Base-by-base conservation (phyloP, 306 rosid species). In the Alnus rubra region DNA sequence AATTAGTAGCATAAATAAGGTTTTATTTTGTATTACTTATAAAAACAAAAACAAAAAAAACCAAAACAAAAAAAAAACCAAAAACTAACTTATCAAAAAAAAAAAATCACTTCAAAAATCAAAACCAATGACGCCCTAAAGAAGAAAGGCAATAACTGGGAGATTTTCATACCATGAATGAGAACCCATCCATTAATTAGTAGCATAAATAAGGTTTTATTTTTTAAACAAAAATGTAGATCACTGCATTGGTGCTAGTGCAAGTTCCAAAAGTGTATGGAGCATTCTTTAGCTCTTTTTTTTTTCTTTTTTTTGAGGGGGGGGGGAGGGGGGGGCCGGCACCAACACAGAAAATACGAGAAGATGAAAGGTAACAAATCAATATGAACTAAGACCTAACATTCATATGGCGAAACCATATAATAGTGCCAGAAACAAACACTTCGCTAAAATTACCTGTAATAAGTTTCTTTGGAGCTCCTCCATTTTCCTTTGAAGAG, bases 381-480 rank as follows among this genome's bases (percentile, higher is more conserved):
- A 69, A 47, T 18, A 69, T 33, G 74, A n/a, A 69, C 12, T 0
- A 47, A 47, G 33, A 69, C 74, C 31, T 8, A 45, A 69, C 13
- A 69, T 5, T 69, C 15, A 1, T 9, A 45, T 45, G 42, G 15
- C 4, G 7, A 18, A 42, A n/a, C 53, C 33, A 18, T 11, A 18
- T 68, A 68, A 39, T 18, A 42, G 85, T 39, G 77, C 73, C 50
- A 77, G 84, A 83, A 82, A 62, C 75, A 76, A 79, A 54, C 69
- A 81, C 33, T 54, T 33, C n/a, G 55, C 45, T 23, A 64, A 84
- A 78, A 79, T 67, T 76, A 95, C 99, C 97, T 96, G 99, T n/a
- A 83, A 80, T 79, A 96, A 86, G 87, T 87, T 96, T 85, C 91
- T 89, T 79, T 88, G 92, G 82, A 96, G 99, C 80, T 93, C 98